Evolutionary conservation across 2,329 filamentous ascomycete species (phyloP).

Genomic region (Fusarium sp.): DNA sequence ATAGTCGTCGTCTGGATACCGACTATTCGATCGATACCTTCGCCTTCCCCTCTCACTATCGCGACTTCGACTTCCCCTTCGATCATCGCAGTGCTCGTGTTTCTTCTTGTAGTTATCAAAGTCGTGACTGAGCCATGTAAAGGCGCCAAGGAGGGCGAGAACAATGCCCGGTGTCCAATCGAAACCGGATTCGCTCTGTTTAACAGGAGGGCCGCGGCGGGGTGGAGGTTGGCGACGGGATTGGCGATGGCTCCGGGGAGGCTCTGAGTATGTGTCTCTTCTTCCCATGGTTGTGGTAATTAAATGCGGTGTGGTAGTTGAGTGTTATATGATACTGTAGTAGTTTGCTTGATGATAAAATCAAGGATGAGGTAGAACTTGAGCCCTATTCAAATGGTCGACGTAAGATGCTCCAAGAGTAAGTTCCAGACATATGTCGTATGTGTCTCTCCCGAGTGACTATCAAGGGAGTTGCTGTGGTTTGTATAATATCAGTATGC

Average conservation of each 20-base stretch:
- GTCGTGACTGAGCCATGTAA: conserved; percentile 53
- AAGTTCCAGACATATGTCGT: neutral
- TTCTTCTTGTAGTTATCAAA: conserved; percentile 34
- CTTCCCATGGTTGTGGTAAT: conserved; percentile 23
- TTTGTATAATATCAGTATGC: neutral
- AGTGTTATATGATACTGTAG: neutral
- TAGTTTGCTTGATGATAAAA: neutral
- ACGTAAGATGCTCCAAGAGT: neutral
- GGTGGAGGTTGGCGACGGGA: conserved; percentile 8
- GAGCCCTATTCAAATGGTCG: neutral
- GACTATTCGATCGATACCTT: conserved; percentile 18
- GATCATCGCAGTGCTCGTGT: neutral
- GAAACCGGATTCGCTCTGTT: conserved; percentile 50
- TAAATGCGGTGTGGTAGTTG: neutral
- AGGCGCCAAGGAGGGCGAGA: conserved; percentile 50
- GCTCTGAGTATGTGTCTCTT: conserved; percentile 26
- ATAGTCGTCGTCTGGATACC: conserved; percentile 5
- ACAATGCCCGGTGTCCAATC: conserved; percentile 53
- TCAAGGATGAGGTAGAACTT: neutral
- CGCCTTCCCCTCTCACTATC: conserved; percentile 29
- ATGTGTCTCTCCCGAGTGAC: neutral
- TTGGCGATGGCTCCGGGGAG: conserved; percentile 18
- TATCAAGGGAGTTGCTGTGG: neutral
- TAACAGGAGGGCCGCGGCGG: conserved; percentile 41
- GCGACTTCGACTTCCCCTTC: neutral